Base-by-base conservation (phyloP, 2,329 filamentous ascomycete species). In the Lasiodiplodia citricola region DNA sequence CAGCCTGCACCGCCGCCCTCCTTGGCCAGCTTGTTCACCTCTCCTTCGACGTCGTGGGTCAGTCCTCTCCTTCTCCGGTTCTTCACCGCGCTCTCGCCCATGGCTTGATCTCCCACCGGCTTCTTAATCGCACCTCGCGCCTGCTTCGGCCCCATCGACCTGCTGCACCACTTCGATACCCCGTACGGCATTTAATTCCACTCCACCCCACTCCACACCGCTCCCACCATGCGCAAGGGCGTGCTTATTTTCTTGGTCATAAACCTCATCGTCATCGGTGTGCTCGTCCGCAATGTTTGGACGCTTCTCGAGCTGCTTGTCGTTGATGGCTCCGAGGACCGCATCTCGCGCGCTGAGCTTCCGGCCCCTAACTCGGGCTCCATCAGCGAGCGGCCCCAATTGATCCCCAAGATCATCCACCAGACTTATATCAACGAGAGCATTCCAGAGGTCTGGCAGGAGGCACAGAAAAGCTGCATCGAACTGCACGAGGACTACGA, bases 351-450 rank as follows among this genome's bases (percentile, higher is more conserved):
- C 71, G 84, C 87, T 64, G 90, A 92, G 73, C 84, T 92, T 54
- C 90, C 89, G 16, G 86, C 88, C 10, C 87, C 88, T 18, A 88
- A 90, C 74, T 88, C 88, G 4, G 87, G 85, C 70, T 74, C 87
- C 71, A 86, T 87, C 72, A 85, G 86, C 70, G 82, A 84, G 58
- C 82, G 83, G 57, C 84, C 86, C 11, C 87, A 89, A 72, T 77
- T 92, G 72, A 92, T 93, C 62, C 91, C 91, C 58, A 92, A 91
- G 80, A 92, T 93, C 75, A 91, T 93, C 68, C 91, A 93, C 81
- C 91, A 93, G 78, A 92, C 91, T 11, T 92, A 92, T 79, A 88
- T 87, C 74, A 92, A 92, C 76, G 87, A 90, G 68, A 88, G 85
- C 54, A 88, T 93, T 50, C 91, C 91, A 0, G 82, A 81, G 56